Base-by-base conservation (phyloP, 352 stramenopile species). In the Globisporangium canariense region DNA sequence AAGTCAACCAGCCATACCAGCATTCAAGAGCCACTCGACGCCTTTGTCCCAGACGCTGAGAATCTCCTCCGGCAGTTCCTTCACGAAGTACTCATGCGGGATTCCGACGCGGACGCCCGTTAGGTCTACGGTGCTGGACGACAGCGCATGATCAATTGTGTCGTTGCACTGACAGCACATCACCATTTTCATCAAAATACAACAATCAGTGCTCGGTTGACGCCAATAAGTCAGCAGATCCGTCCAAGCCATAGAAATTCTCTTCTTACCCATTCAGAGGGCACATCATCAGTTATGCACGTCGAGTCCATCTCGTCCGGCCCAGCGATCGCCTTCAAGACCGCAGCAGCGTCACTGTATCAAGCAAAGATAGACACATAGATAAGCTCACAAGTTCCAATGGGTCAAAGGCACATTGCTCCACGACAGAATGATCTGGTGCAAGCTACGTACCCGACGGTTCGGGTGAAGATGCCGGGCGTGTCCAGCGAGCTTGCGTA, bases 401-500 rank as follows among this genome's bases (percentile, higher is more conserved):
- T 18, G 13, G 8, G 45, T 16, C 47, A 53, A 10, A 30, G 13
- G 38, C 43, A 40, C 1, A 45, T 56, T 20, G 38, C 4, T 18
- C 38, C 10, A 30, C 25, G 25, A 28, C 25, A 28, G 25, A 28
- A 28, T 28, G 25, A 28, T 28, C 25, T 28, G 25, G 25, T 28
- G 25, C 25, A 28, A 28, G 74, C 71, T 60, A 51, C 67, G 90
- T 57, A 43, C 84, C 77, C 81, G 28, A 96, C 83, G 32, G 82
- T 96, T 62, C 83, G 83, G 3, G 91, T 78, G 25, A 99, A 86
- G 62, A 99, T 89, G 14, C 97, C 97, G 0, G 97, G 86, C 0
- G 93, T 98, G 78, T 99, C 97, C 28, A 99, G 80, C 18, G 93
- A 99, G 36, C 90, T 98, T 4, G 95, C 97, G 68, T 98, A 99